These are phyloP conservation scores for Actinidia chinensis DNA, from an alignment of 179 eudicot genomes.

Conservation along the genomic window DNA sequence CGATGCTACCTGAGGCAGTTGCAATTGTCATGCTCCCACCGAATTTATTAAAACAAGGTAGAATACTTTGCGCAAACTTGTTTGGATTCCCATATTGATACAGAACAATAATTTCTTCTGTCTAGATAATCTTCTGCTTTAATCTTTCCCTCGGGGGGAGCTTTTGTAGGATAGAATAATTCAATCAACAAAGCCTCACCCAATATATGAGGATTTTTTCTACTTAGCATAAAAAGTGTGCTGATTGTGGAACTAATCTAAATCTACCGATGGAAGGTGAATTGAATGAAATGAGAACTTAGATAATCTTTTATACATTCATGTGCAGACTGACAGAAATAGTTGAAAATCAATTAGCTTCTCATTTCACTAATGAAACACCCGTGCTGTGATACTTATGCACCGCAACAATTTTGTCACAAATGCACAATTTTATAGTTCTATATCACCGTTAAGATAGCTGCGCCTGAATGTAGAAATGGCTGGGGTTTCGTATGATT, in stretches of 20 bases:
- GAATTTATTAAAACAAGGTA: slow-evolving; percentile 74
- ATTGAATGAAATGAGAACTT: no score
- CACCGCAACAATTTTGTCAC: no score
- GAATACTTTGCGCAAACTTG: background rate
- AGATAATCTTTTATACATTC: background rate
- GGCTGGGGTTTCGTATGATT: background rate
- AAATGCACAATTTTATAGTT: background rate
- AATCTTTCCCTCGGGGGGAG: background rate
- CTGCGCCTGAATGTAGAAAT: background rate
- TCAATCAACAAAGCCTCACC: background rate
- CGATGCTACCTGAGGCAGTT: slow-evolving; percentile 83
- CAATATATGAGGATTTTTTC: no score
- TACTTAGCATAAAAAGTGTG: no score
- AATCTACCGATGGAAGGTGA: background rate
- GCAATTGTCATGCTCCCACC: slow-evolving; percentile 82
- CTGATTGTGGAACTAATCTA: background rate
- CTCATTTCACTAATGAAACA: background rate
- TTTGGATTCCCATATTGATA: background rate
- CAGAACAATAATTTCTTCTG: background rate
- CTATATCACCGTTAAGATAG: background rate
- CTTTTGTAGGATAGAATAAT: no score
- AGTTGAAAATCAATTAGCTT: no score
- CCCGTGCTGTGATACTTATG: no score
- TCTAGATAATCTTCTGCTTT: background rate
- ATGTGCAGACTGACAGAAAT: background rate